Conservation (phyloP, 441 rosid genomes). For the Pelargonium hybrid region DNA sequence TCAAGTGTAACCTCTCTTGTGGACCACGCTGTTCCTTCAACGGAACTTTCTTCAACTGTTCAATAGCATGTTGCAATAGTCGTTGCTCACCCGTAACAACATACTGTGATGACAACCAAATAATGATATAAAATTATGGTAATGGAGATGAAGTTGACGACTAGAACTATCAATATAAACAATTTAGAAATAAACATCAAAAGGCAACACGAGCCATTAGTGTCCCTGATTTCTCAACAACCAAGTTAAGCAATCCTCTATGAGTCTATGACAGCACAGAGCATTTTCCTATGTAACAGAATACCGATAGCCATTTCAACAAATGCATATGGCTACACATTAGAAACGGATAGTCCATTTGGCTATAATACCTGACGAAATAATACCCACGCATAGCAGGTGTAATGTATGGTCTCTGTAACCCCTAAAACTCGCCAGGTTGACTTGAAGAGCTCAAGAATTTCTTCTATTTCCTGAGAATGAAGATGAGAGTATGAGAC, state of each 20-base stretch:
- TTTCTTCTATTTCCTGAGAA: slow-evolving; percentile 91
- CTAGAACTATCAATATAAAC: neutral
- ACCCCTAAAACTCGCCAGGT: slow-evolving; percentile 97
- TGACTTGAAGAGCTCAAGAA: slow-evolving; percentile 88
- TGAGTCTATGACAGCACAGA: neutral
- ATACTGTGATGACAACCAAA: slow-evolving; percentile 50
- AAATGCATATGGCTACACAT: neutral
- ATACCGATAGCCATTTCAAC: neutral
- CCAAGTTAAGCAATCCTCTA: slow-evolving; percentile 1
- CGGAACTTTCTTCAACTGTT: slow-evolving; percentile 83
- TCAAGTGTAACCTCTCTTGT: slow-evolving; percentile 88
- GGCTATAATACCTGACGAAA: slow-evolving; percentile 74
- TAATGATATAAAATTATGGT: neutral
- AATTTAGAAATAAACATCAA: slow-evolving; percentile 8
- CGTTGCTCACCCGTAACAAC: slow-evolving; percentile 76
- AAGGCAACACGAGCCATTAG: neutral
- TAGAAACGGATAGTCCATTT: neutral
- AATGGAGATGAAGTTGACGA: slow-evolving; percentile 5
- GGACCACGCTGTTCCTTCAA: slow-evolving; percentile 91
- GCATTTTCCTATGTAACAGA: slow-evolving; percentile 1
- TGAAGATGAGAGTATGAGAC: slow-evolving; percentile 14
- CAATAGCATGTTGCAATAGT: slow-evolving; percentile 72
- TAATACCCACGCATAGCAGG: slow-evolving; percentile 85
- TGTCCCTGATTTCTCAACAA: neutral
- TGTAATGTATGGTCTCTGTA: slow-evolving; percentile 89